phyloP scores from a whole-genome alignment of 2,329 filamentous ascomycete species.

The Penicillium decumbens region DNA sequence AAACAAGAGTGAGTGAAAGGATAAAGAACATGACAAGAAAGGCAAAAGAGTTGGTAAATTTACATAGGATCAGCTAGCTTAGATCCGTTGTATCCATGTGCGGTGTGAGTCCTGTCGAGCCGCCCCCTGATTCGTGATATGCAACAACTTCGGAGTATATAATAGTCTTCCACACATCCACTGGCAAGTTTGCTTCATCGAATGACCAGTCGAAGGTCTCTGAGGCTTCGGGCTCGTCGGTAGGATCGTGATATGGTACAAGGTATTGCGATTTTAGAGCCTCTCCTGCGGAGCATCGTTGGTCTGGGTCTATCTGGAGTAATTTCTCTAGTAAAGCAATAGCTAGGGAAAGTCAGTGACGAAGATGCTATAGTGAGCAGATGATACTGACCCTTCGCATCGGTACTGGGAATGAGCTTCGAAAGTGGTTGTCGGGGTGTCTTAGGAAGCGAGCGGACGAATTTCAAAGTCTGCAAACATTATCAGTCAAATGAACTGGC shows the following conservation, averaged over 20 bases:
- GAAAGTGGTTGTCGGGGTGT: constrained; percentile 79
- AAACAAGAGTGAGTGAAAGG: background rate
- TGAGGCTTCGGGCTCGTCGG: constrained; percentile 87
- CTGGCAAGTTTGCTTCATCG: constrained; percentile 91
- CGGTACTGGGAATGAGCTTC: constrained; percentile 91
- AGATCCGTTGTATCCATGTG: constrained; percentile 11
- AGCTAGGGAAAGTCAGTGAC: constrained; percentile 48
- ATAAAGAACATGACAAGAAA: background rate
- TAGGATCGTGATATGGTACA: constrained; percentile 91
- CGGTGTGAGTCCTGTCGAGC: background rate
- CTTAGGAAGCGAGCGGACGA: constrained; percentile 93
- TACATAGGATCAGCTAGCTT: background rate
- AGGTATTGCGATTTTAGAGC: constrained; percentile 89
- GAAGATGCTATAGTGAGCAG: background rate
- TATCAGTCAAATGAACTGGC: background rate
- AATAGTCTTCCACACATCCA: constrained; percentile 99
- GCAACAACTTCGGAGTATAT: constrained; percentile 59
- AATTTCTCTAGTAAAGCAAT: constrained; percentile 90
- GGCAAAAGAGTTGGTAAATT: background rate
- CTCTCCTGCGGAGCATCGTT: constrained; percentile 78
- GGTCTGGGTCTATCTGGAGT: constrained; percentile 95
- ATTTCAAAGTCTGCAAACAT: constrained; percentile 70
- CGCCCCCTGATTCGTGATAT: constrained; percentile 12
- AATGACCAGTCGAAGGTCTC: constrained; percentile 99
- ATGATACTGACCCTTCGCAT: constrained; percentile 65